Conservation (phyloP, 2,329 filamentous ascomycete genomes). For the Fusarium poae region DNA sequence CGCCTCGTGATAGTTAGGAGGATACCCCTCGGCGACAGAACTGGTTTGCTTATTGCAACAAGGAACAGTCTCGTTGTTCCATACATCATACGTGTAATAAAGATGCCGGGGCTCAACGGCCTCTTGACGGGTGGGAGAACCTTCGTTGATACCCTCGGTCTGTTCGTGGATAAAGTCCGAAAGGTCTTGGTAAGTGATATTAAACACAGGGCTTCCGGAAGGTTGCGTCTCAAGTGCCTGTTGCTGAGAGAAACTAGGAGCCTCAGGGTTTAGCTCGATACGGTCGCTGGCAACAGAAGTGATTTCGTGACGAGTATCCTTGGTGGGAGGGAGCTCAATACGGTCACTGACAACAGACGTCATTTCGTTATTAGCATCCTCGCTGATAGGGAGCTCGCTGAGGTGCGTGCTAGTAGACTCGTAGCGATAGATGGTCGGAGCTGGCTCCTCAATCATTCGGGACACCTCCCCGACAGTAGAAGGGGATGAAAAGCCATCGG, state of each 20-base stretch:
- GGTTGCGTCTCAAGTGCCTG: background rate
- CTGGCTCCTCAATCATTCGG: background rate
- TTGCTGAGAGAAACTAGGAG: background rate
- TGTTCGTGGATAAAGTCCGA: background rate
- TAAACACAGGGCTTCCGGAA: background rate
- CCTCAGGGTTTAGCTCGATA: background rate
- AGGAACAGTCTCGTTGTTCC: background rate
- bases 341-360: background rate
- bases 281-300: background rate
- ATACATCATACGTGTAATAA: background rate
- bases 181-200: background rate
- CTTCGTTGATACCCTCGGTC: background rate
- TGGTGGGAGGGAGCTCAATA: background rate
- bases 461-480: background rate
- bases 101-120: background rate
- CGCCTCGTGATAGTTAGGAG: background rate
- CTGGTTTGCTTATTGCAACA: background rate
- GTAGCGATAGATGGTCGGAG: background rate
- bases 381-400: background rate
- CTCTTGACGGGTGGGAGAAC: background rate
- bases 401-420: background rate
- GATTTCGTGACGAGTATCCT: background rate
- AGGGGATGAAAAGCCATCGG: background rate
- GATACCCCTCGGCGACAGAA: background rate
- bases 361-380: background rate